Percentiles rank a stretch among this genome's conserved stretches.
Evolutionary conservation across 345 rosid species (phyloP).

Genomic region (Clausena lansium): DNA sequence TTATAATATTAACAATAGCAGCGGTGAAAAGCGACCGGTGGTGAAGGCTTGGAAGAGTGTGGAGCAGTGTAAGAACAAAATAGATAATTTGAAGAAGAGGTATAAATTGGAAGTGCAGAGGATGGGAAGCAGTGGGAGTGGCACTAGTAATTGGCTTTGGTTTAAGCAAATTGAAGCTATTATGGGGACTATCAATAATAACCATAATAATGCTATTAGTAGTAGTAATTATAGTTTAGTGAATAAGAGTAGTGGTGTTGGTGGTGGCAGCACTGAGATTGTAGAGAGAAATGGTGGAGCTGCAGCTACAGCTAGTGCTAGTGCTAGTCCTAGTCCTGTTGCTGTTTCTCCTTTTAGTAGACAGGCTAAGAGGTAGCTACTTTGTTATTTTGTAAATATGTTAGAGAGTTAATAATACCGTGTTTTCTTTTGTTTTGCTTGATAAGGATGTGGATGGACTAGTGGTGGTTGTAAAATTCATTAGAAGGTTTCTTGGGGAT

Average conservation of each 20-base stretch:
- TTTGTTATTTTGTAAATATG: neutral
- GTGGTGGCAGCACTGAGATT: neutral
- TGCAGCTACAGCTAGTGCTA: too few species aligned
- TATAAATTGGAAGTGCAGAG: slow-evolving; percentile 48
- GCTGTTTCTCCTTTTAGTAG: neutral
- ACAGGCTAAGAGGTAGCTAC: neutral
- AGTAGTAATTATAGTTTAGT: neutral
- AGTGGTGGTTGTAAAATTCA: neutral
- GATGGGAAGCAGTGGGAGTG: slow-evolving; percentile 10
- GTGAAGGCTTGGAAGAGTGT: slow-evolving; percentile 36
- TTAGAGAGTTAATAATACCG: neutral
- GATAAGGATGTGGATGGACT: neutral
- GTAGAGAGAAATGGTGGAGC: slow-evolving; percentile 11
- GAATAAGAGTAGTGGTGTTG: slow-evolving; percentile 7
- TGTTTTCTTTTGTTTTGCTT: neutral
- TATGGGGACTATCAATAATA: slow-evolving; percentile 21
- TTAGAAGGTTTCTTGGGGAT: neutral
- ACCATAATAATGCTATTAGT: neutral
- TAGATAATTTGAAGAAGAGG: slow-evolving; percentile 51
- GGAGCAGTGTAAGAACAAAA: slow-evolving; percentile 58
- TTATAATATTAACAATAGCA: neutral
- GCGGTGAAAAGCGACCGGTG: slow-evolving; percentile 10
- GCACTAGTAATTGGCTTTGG: slow-evolving; percentile 46
- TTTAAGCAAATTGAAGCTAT: slow-evolving; percentile 42
- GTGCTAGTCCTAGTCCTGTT: slow-evolving; percentile 3